Conservation (phyloP, 1,139 yeast genomes). For the Taphrina pruni region DNA sequence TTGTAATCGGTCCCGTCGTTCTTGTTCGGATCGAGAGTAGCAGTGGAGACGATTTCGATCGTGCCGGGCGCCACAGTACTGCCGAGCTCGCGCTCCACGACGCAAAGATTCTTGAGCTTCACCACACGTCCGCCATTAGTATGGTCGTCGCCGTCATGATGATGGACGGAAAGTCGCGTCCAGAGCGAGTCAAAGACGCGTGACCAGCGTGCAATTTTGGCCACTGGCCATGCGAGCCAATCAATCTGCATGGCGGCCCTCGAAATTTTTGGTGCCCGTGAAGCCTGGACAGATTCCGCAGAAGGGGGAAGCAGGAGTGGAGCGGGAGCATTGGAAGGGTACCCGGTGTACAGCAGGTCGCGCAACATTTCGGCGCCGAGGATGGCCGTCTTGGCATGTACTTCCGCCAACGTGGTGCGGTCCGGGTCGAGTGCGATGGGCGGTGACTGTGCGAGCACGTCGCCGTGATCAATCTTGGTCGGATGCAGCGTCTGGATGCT, state of each 20-base stretch:
- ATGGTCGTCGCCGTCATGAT: no score
- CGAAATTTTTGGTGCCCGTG: conserved; percentile 23
- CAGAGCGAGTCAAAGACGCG: conserved; percentile 25
- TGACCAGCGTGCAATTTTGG: conserved; percentile 29
- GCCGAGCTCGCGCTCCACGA: neutral
- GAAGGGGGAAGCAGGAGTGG: neutral
- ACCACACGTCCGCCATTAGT: conserved; percentile 5
- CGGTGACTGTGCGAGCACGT: conserved; percentile 60
- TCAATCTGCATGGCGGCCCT: conserved; percentile 26
- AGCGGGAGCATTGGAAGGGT: conserved; percentile 25
- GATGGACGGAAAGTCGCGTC: conserved; percentile 2
- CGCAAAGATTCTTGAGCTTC: conserved; percentile 18
- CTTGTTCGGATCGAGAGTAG: no score
- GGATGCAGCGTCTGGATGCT: conserved; percentile 91
- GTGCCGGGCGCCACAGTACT: neutral
- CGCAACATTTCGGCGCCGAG: conserved; percentile 45
- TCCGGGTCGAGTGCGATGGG: conserved; percentile 24
- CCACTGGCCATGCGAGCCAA: conserved; percentile 26
- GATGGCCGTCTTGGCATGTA: conserved; percentile 44
- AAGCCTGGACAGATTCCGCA: neutral
- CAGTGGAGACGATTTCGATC: neutral
- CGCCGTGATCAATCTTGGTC: conserved; percentile 79
- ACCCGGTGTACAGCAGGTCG: conserved; percentile 35
- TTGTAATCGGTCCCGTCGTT: no score
- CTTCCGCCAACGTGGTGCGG: conserved; percentile 38